Evolutionary conservation across 495 filamentous ascomycete genomes (phyloP).

Genomic region (Aspergillus cristatus): DNA sequence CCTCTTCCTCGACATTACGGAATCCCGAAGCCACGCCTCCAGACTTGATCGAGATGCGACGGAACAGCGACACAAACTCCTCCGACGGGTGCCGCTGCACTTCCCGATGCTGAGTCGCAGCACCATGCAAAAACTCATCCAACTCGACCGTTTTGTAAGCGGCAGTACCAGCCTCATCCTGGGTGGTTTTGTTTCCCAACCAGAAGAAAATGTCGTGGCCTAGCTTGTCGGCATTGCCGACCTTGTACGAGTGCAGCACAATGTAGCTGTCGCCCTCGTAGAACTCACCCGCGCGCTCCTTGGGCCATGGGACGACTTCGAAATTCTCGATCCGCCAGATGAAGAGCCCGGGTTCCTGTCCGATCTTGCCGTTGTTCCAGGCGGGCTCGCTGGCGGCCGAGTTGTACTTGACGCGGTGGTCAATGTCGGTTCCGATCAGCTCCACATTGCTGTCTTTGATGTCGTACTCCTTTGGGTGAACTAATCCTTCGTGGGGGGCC

Average conservation of each 20-base stretch:
- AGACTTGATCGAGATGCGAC: conserved; percentile 38
- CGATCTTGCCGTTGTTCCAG: conserved; percentile 46
- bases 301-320: conserved; percentile 49
- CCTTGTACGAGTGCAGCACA: conserved; percentile 45
- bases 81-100: conserved; percentile 45
- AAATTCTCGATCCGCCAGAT: conserved; percentile 58
- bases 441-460: conserved; percentile 56
- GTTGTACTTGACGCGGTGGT: conserved; percentile 55
- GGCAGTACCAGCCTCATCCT: conserved; percentile 55
- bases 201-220: conserved; percentile 53
- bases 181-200: conserved; percentile 49
- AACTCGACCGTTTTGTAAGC: conserved; percentile 60
- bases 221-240: conserved; percentile 40
- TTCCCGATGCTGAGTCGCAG: conserved; percentile 51
- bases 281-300: conserved; percentile 43
- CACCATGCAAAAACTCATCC: conserved; percentile 51
- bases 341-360: conserved; percentile 37
- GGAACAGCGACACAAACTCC: conserved; percentile 49
- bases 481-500: conserved; percentile 46
- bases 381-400: conserved; percentile 51
- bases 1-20: conserved; percentile 44
- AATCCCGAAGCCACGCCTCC: conserved; percentile 56
- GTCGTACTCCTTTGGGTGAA: conserved; percentile 50
- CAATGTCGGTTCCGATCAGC: conserved; percentile 47
- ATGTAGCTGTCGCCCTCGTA: conserved; percentile 58